Conservation (phyloP, 305 asterid species). For the Fraxinus ornus region DNA sequence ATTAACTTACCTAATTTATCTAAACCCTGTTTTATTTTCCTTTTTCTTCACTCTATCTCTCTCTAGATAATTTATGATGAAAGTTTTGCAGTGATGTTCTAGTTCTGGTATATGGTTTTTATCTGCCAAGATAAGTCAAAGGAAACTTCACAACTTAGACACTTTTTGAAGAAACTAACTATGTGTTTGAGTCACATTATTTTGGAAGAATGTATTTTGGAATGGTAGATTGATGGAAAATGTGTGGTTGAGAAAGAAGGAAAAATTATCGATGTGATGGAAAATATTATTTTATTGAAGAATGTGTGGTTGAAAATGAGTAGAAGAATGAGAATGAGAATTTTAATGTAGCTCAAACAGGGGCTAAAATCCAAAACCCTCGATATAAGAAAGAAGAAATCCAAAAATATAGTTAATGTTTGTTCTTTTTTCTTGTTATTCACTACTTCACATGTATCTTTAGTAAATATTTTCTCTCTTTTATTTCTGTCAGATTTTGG, state of each 20-base stretch:
- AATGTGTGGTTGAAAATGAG: too few species aligned
- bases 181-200: too few species aligned
- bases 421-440: constrained; percentile 2
- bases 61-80: background rate
- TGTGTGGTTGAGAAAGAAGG: too few species aligned
- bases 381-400: background rate
- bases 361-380: background rate
- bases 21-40: background rate
- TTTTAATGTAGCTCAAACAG: too few species aligned
- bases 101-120: constrained; percentile 17
- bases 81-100: background rate
- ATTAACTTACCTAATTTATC: background rate
- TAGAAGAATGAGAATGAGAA: too few species aligned
- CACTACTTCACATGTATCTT: background rate
- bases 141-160: constrained; percentile 8
- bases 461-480: background rate
- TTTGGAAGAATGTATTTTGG: too few species aligned
- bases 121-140: background rate
- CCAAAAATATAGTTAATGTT: background rate
- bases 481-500: constrained; percentile 1
- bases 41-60: background rate
- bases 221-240: too few species aligned
- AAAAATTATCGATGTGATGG: too few species aligned
- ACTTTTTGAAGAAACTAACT: background rate
- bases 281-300: too few species aligned